Conservation (phyloP, 495 filamentous ascomycete genomes). For the Talaromyces proteolyticus region DNA sequence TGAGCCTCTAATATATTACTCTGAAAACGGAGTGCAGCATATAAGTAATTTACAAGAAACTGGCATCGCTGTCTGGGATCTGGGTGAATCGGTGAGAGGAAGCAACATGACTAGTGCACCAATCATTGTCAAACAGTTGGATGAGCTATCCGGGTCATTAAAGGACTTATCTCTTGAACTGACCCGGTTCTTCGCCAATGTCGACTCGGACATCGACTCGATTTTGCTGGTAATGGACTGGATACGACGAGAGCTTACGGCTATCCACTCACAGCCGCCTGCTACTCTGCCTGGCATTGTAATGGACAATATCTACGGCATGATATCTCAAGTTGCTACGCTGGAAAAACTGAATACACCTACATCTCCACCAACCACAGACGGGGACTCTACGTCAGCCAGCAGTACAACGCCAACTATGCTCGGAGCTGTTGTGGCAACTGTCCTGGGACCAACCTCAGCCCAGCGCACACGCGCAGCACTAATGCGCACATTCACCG, state of each 20-base stretch:
- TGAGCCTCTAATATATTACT: conserved; percentile 87
- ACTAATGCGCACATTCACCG: conserved; percentile 78
- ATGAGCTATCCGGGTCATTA: conserved; percentile 74
- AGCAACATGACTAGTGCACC: conserved; percentile 86
- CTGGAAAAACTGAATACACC: conserved; percentile 52
- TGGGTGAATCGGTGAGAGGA: conserved; percentile 79
- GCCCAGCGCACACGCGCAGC: conserved; percentile 74
- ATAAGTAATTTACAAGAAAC: conserved; percentile 83
- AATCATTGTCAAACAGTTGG: conserved; percentile 76
- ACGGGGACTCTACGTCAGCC: conserved; percentile 38
- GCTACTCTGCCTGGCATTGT: conserved; percentile 54
- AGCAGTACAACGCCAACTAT: conserved; percentile 47
- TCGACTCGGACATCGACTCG: conserved; percentile 86
- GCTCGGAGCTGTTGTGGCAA: conserved; percentile 58
- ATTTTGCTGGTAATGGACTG: conserved; percentile 94
- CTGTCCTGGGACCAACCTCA: conserved; percentile 70
- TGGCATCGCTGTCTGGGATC: conserved; percentile 85
- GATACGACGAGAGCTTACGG: conserved; percentile 73
- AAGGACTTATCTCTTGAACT: conserved; percentile 76
- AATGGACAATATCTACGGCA: conserved; percentile 73
- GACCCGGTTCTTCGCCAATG: conserved; percentile 83
- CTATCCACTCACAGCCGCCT: conserved; percentile 46
- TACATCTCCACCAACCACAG: conserved; percentile 7
- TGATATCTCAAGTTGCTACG: conserved; percentile 61
- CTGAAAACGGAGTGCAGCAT: conserved; percentile 78